phyloP scores from a whole-genome alignment of 768 basidiomycete species.

The Suillus sp. region DNA sequence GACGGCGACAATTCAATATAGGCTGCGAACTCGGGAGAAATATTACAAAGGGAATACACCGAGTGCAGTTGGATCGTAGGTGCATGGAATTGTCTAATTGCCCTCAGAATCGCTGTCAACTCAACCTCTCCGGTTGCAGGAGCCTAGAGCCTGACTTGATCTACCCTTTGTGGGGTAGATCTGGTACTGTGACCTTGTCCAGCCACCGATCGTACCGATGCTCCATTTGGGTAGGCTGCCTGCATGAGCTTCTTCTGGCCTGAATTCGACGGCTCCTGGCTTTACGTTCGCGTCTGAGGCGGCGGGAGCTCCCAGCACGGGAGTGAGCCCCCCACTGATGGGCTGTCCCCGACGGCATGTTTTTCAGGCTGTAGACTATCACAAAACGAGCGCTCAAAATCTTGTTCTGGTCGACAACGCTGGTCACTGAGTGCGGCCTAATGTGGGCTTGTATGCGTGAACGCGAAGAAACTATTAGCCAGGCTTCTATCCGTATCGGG shows the following conservation, averaged over 20 bases:
- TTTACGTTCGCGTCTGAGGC: background rate
- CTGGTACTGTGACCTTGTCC: background rate
- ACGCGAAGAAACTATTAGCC: too few relatives aligned
- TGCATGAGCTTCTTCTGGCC: constrained; percentile 1
- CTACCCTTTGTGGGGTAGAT: background rate
- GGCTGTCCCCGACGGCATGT: background rate
- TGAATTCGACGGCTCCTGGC: background rate
- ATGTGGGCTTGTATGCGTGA: too few relatives aligned
- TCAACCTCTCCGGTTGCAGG: background rate
- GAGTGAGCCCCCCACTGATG: background rate
- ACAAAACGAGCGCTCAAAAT: background rate
- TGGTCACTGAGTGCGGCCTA: background rate
- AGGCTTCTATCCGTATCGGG: background rate
- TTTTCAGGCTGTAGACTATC: background rate
- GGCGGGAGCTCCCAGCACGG: background rate
- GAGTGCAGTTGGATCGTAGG: background rate
- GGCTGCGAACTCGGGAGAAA: background rate
- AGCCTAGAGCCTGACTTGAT: background rate
- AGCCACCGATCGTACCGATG: background rate
- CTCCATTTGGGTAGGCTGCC: constrained; percentile 2
- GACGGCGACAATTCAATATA: background rate
- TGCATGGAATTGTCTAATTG: too few relatives aligned
- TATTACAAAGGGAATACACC: background rate
- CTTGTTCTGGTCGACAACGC: background rate
- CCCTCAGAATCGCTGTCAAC: background rate